Evolutionary conservation across 208 protist genomes (phyloP).

Genomic region (Angomonas ambiguus): DNA sequence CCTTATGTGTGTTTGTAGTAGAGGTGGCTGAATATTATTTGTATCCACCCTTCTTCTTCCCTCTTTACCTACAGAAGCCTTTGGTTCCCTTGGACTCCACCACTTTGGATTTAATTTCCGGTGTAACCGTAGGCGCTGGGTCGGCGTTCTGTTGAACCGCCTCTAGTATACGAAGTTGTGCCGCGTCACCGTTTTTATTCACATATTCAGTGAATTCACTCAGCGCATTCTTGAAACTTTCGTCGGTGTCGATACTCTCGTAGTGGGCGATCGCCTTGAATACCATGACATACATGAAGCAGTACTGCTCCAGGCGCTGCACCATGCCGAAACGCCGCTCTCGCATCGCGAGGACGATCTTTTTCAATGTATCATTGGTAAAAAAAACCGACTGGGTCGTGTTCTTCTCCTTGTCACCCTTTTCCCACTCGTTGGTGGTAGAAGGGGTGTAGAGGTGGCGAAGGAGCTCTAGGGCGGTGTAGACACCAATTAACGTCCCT

Average conservation of each 20-base stretch:
- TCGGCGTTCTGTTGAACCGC: not conserved
- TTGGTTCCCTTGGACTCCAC: not conserved
- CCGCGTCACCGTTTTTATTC: not conserved
- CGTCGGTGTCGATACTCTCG: too few species aligned
- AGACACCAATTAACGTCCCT: conserved; percentile 77
- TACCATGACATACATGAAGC: conserved; percentile 72
- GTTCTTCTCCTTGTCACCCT: not conserved
- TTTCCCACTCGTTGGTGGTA: conserved; percentile 6
- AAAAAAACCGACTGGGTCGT: conserved; percentile 14
- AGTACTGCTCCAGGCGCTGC: conserved; percentile 83
- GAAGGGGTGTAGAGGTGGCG: too few species aligned
- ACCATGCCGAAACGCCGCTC: conserved; percentile 71
- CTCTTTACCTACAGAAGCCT: not conserved
- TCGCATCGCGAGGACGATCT: conserved; percentile 55
- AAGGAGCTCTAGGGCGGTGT: conserved; percentile 40
- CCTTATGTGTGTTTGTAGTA: not conserved
- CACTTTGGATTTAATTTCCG: too few species aligned
- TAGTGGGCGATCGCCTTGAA: too few species aligned
- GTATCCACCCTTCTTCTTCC: too few species aligned
- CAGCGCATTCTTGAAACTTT: conserved; percentile 13
- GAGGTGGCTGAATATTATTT: too few species aligned
- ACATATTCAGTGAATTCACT: not conserved
- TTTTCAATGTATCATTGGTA: conserved; percentile 26
- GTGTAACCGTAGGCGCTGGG: too few species aligned
- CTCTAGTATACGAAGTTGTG: not conserved